Conservation (phyloP, 495 filamentous ascomycete species). For the Podospora fimiseda region DNA sequence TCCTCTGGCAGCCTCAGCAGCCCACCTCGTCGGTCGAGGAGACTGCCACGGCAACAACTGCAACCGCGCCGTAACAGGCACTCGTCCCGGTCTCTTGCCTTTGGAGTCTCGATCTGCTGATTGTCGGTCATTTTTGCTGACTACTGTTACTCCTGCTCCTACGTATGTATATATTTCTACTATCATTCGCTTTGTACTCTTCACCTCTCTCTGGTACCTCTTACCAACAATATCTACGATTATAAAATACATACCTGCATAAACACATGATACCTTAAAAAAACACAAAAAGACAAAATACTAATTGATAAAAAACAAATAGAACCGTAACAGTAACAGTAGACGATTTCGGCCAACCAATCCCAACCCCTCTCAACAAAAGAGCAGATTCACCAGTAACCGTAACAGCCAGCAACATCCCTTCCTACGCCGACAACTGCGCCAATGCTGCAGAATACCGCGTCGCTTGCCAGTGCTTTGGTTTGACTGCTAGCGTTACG, state of each 20-base stretch:
- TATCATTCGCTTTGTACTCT: not conserved
- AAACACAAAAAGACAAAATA: too few species aligned
- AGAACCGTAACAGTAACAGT: conserved; percentile 28
- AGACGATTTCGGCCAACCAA: conserved; percentile 10
- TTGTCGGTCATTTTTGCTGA: conserved; percentile 29
- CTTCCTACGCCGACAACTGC: conserved; percentile 23
- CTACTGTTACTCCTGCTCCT: conserved; percentile 27
- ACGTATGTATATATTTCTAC: too few species aligned
- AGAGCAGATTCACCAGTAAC: conserved; percentile 15
- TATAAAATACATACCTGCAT: too few species aligned
- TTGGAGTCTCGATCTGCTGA: conserved; percentile 19
- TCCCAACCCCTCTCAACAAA: conserved; percentile 6
- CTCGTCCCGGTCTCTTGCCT: conserved; percentile 22
- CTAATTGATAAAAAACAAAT: too few species aligned
- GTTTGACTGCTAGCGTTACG: conserved; percentile 24
- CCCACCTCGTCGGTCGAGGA: conserved; percentile 17
- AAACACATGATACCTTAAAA: too few species aligned
- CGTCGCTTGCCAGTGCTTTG: conserved; percentile 31
- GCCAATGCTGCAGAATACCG: conserved; percentile 17
- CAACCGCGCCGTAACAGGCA: conserved; percentile 30
- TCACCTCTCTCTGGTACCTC: not conserved
- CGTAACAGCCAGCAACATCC: conserved; percentile 17
- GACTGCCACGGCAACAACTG: conserved; percentile 31
- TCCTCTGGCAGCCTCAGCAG: conserved; percentile 19
- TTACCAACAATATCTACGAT: not conserved